These are phyloP conservation scores for Colletotrichum gigasporum DNA, from an alignment of 2,329 filamentous ascomycete genomes.

Conservation along the genomic window DNA sequence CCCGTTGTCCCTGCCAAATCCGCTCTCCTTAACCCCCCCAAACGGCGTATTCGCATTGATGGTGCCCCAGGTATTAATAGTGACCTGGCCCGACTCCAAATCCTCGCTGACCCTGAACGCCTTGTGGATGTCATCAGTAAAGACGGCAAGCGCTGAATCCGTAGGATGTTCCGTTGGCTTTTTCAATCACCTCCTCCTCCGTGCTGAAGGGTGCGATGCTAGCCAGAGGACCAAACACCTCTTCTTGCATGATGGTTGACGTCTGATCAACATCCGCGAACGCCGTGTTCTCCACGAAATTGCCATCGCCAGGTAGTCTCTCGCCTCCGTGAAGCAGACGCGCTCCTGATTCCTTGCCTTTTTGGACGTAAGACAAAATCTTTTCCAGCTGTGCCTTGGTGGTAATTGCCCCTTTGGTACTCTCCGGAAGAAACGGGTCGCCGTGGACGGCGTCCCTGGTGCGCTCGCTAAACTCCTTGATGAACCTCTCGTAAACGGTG, in stretches of 20 bases:
- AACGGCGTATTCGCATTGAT: constrained; percentile 17
- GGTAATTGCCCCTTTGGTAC: constrained; percentile 86
- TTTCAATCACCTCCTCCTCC: constrained; percentile 58
- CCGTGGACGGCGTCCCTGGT: constrained; percentile 83
- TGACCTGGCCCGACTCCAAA: constrained; percentile 4
- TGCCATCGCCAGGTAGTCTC: constrained; percentile 53
- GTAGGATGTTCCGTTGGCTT: constrained; percentile 60
- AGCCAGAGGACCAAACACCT: constrained; percentile 72
- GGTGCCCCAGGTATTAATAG: constrained; percentile 6
- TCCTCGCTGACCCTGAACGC: constrained; percentile 4
- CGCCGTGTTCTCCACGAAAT: constrained; percentile 50
- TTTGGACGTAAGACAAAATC: constrained; percentile 77
- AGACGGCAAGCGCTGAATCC: constrained; percentile 33
- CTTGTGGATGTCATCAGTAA: constrained; percentile 7
- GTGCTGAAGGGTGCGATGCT: constrained; percentile 48
- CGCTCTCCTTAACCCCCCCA: constrained; percentile 16
- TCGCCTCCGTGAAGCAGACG: constrained; percentile 77
- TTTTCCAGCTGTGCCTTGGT: constrained; percentile 79
- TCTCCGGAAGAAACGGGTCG: constrained; percentile 74
- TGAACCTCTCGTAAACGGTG: constrained; percentile 72
- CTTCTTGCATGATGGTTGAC: constrained; percentile 52
- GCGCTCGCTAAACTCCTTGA: constrained; percentile 73
- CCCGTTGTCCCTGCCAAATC: constrained; percentile 2
- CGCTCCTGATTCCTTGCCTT: constrained; percentile 78
- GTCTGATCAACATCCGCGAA: constrained; percentile 20